Conservation (phyloP, 257 asterid species). For the Solanum sparsipilum region DNA sequence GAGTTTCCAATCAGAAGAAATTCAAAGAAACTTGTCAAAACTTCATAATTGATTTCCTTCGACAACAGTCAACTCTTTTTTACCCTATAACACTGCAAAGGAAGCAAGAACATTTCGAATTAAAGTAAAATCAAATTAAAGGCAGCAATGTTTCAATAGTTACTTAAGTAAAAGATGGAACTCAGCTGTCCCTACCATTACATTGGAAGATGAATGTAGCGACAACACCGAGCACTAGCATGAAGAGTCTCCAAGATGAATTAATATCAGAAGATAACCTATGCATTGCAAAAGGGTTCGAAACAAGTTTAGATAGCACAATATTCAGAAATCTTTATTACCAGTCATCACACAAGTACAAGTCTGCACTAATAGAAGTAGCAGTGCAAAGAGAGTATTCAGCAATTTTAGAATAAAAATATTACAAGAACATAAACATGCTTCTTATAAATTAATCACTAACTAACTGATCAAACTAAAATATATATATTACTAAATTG, state of each 20-base stretch:
- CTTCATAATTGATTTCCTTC: slow-evolving; percentile 29
- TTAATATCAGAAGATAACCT: slow-evolving; percentile 30
- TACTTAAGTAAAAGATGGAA: background rate
- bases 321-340: background rate
- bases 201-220: slow-evolving; percentile 53
- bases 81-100: slow-evolving; percentile 49
- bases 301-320: slow-evolving; percentile 18
- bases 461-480: background rate
- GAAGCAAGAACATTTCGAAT: background rate
- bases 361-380: background rate
- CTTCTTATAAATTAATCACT: background rate
- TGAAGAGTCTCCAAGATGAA: slow-evolving; percentile 51
- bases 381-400: background rate
- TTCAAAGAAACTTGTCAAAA: slow-evolving; percentile 51
- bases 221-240: slow-evolving; percentile 53
- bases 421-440: background rate
- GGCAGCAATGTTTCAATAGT: background rate
- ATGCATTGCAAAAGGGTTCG: slow-evolving; percentile 25
- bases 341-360: background rate
- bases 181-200: slow-evolving; percentile 30
- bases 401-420: background rate
- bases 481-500: background rate
- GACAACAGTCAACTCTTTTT: slow-evolving; percentile 36
- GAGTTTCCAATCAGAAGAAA: slow-evolving; percentile 47
- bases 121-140: background rate